Conservation (phyloP, 306 rosid species). For the Lathyrus tuberosus region DNA sequence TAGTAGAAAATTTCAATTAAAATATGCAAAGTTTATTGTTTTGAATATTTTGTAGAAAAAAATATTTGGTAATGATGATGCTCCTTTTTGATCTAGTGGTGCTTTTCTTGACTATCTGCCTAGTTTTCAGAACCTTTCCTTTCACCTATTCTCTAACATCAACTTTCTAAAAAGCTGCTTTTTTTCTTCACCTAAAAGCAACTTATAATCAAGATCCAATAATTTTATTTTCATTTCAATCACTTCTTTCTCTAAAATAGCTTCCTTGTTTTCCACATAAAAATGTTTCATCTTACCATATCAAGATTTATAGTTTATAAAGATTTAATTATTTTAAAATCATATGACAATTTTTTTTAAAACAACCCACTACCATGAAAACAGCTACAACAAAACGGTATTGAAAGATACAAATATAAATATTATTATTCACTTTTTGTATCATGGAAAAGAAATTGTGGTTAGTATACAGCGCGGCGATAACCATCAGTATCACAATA, state of each 20-base stretch:
- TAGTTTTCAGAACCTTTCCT: conserved; percentile 45
- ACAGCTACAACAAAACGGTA: no score
- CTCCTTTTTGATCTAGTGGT: conserved; percentile 28
- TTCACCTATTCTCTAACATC: conserved; percentile 42
- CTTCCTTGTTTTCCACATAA: not conserved
- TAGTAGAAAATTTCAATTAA: not conserved
- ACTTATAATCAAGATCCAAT: conserved; percentile 50
- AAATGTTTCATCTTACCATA: conserved; percentile 7
- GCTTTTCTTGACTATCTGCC: conserved; percentile 45
- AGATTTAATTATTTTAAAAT: not conserved
- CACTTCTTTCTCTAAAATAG: conserved; percentile 31
- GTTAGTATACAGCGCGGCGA: no score
- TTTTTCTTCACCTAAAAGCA: conserved; percentile 35
- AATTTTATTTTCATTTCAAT: conserved; percentile 46
- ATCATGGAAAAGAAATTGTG: no score
- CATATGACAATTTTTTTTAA: not conserved
- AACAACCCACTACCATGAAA: no score
- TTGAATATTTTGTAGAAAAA: conserved; percentile 35
- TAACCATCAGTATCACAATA: no score
- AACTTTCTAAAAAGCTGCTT: conserved; percentile 46
- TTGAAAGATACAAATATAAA: no score
- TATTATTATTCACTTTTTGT: no score
- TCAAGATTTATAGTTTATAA: not conserved
- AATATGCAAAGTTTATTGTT: conserved; percentile 7
- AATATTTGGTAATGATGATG: conserved; percentile 44